Conservation (phyloP, 305 asterid genomes). For the Solanum hybrid region DNA sequence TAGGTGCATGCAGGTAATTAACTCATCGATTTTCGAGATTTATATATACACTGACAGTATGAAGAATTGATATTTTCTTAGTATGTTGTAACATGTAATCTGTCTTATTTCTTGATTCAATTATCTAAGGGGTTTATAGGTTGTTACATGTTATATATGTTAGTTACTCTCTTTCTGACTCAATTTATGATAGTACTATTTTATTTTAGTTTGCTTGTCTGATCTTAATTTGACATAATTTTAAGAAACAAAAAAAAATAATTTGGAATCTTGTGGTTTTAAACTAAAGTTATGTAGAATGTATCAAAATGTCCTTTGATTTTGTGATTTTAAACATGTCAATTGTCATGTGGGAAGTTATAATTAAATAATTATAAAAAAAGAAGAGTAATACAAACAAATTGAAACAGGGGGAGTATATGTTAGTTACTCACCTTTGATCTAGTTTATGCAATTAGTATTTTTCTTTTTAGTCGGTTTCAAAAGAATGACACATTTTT, state of each 20-base stretch:
- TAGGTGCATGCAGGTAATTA: slow-evolving; percentile 32
- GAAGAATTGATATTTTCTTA: not conserved
- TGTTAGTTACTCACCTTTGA: not conserved
- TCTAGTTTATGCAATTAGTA: not conserved
- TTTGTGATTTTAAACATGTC: not conserved
- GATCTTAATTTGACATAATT: not conserved
- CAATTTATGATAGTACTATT: not conserved
- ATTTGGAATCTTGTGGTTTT: not conserved
- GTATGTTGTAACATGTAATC: not conserved
- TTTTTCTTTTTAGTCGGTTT: not conserved
- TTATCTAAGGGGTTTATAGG: not conserved
- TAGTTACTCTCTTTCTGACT: not conserved
- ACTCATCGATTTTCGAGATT: not conserved
- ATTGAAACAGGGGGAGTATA: not conserved
- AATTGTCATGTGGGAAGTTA: not conserved
- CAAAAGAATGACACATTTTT: not conserved
- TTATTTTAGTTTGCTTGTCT: not conserved
- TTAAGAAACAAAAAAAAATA: no score
- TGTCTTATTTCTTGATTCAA: not conserved
- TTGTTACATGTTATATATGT: not conserved
- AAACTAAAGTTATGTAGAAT: not conserved
- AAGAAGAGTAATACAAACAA: not conserved
- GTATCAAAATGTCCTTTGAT: not conserved
- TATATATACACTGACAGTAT: not conserved
- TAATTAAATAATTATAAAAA: not conserved